Evolutionary conservation across 2,329 filamentous ascomycete species (phyloP).

Genomic region (Fusarium hostae): DNA sequence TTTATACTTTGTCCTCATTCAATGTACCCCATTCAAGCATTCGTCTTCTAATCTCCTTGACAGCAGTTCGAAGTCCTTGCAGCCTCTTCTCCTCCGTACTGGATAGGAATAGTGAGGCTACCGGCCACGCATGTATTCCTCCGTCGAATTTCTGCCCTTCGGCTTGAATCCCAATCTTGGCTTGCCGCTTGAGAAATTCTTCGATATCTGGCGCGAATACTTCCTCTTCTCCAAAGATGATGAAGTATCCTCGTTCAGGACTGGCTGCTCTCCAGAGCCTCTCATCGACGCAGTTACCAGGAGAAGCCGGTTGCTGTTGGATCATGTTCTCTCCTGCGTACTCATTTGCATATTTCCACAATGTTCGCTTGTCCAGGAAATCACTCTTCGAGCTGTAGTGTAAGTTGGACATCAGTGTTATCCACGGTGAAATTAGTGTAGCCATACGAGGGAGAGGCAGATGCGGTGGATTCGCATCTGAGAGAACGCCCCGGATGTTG

Average conservation of each 20-base stretch:
- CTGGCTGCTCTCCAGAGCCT: conserved; percentile 74
- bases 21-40: conserved; percentile 32
- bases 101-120: conserved; percentile 71
- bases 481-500: conserved; percentile 20
- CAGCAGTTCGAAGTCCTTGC: conserved; percentile 60
- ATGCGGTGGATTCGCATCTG: conserved; percentile 25
- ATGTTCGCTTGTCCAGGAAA: conserved; percentile 74
- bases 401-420: conserved; percentile 74
- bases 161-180: conserved; percentile 64
- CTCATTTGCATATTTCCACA: conserved; percentile 76
- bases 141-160: conserved; percentile 69
- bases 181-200: conserved; percentile 66
- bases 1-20: conserved; percentile 35
- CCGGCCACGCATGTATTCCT: conserved; percentile 85
- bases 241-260: conserved; percentile 73
- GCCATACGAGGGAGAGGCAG: conserved; percentile 62
- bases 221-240: conserved; percentile 81
- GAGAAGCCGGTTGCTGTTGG: conserved; percentile 62
- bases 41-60: conserved; percentile 52
- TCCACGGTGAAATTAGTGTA: conserved; percentile 83
- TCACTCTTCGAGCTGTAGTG: conserved; percentile 78
- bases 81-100: conserved; percentile 60
- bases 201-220: conserved; percentile 78
- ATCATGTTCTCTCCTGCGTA: conserved; percentile 64
- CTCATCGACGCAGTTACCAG: conserved; percentile 74